A percentile compares a stretch with the other conserved stretches of the same genome.
phyloP scores from a whole-genome alignment of 2,329 filamentous ascomycete species.

The Curvularia hawaiiensis region DNA sequence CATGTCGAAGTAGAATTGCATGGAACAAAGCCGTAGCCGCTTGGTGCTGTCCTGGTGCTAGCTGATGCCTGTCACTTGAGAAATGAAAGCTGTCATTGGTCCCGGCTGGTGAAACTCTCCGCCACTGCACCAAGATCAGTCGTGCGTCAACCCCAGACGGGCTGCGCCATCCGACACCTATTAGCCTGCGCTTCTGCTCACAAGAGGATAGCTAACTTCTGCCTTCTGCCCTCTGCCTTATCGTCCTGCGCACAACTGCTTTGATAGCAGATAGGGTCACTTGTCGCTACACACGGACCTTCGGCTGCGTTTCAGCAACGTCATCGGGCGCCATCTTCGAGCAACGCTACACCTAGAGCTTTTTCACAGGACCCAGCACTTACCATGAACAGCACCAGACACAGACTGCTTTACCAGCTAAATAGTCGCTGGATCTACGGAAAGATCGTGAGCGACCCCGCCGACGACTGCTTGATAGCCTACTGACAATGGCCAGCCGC shows the following conservation, averaged over 20 bases:
- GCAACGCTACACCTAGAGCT: conserved; percentile 23
- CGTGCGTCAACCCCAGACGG: conserved; percentile 19
- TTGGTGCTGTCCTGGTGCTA: conserved; percentile 10
- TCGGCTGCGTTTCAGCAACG: conserved; percentile 32
- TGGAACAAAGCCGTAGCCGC: conserved; percentile 4
- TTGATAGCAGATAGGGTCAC: conserved; percentile 13
- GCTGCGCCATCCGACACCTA: conserved; percentile 21
- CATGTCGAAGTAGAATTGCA: neutral
- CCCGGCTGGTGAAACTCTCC: conserved; percentile 21
- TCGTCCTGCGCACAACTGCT: conserved; percentile 7
- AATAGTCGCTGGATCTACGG: conserved; percentile 77
- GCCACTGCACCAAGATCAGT: conserved; percentile 20
- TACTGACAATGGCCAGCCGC: conserved; percentile 64
- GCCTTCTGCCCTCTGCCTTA: conserved; percentile 1
- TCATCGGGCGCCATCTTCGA: conserved; percentile 33
- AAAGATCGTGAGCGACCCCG: conserved; percentile 63
- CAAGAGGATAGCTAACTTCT: conserved; percentile 6
- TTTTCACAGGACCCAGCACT: conserved; percentile 23
- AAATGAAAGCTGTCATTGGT: conserved; percentile 25
- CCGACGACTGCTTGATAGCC: neutral
- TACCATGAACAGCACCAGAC: conserved; percentile 51
- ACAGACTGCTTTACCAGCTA: conserved; percentile 67
- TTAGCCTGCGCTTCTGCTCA: conserved; percentile 11
- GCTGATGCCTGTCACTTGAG: conserved; percentile 8
- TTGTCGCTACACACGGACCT: conserved; percentile 26